A percentile compares a stretch with the other conserved stretches of the same genome.
phyloP scores from a whole-genome alignment of 2,329 filamentous ascomycete genomes.

The Pyricularia grisea region DNA sequence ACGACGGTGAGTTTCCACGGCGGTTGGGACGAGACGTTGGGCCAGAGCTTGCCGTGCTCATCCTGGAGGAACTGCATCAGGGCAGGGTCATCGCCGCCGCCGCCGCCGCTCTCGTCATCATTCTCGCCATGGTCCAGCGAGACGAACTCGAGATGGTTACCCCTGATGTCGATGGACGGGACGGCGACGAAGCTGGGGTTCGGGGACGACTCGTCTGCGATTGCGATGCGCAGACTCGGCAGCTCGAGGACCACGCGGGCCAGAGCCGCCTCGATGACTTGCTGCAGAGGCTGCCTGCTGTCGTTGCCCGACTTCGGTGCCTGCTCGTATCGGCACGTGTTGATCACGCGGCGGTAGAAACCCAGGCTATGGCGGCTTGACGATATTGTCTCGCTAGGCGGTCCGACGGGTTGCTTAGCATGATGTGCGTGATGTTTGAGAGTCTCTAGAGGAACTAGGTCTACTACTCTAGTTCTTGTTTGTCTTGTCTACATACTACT shows the following conservation, averaged over 20 bases:
- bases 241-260: constrained; percentile 30
- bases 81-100: constrained; percentile 18
- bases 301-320: constrained; percentile 7
- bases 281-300: constrained; percentile 9
- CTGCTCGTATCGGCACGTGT: constrained; percentile 32
- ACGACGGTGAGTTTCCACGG: constrained; percentile 38
- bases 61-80: constrained; percentile 24
- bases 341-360: constrained; percentile 35
- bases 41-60: constrained; percentile 31
- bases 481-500: not conserved
- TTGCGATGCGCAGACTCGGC: constrained; percentile 37
- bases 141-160: constrained; percentile 28
- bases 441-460: not conserved
- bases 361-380: constrained; percentile 36
- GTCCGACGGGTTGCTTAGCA: not conserved
- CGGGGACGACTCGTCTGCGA: constrained; percentile 32
- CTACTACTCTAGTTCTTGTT: not conserved
- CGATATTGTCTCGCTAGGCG: constrained; percentile 27
- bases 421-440: not conserved
- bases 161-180: constrained; percentile 28
- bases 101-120: constrained; percentile 12
- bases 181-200: constrained; percentile 33
- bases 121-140: constrained; percentile 8
- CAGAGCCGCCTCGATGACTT: constrained; percentile 27
- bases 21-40: constrained; percentile 26